Conservation (phyloP, 345 rosid species). For the Camelina neglecta region DNA sequence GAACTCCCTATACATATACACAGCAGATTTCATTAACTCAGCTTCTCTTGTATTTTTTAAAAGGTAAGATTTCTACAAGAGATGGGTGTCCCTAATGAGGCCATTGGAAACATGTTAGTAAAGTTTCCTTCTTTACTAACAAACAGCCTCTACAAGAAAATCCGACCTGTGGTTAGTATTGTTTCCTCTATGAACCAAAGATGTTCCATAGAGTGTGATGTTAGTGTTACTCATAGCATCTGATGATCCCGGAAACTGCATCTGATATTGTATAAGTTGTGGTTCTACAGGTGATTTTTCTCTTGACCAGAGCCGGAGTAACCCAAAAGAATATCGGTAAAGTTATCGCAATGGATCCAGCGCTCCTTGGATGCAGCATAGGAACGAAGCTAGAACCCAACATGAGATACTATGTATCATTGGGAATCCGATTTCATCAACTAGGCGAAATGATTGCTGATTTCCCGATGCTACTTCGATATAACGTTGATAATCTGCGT, state of each 20-base stretch:
- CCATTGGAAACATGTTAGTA: constrained; percentile 86
- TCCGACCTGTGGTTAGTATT: constrained; percentile 85
- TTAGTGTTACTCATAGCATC: constrained; percentile 3
- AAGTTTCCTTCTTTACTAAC: constrained; percentile 86
- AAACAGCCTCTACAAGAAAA: constrained; percentile 82
- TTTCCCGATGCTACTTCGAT: constrained; percentile 85
- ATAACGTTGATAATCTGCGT: constrained; percentile 70
- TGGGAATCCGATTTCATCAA: constrained; percentile 65
- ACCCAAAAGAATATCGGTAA: constrained; percentile 73
- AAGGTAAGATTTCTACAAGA: constrained; percentile 85
- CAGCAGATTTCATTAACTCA: constrained; percentile 28
- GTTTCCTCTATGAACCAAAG: constrained; percentile 9
- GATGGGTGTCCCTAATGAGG: constrained; percentile 79
- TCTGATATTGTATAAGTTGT: constrained; percentile 1
- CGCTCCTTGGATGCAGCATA: constrained; percentile 88
- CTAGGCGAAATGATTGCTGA: constrained; percentile 89
- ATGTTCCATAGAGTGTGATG: constrained; percentile 3
- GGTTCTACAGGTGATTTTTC: constrained; percentile 67
- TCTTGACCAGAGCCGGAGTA: constrained; percentile 88
- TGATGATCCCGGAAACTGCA: background rate
- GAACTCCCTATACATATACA: background rate
- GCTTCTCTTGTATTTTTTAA: constrained; percentile 33
- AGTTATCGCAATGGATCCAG: constrained; percentile 81
- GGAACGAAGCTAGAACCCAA: constrained; percentile 71
- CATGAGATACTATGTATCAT: constrained; percentile 74